A percentile compares a stretch with the other conserved stretches of the same genome.
These are phyloP conservation scores for Protomyces pachydermus DNA, from an alignment of 1,139 yeast genomes.

Conservation along the genomic window DNA sequence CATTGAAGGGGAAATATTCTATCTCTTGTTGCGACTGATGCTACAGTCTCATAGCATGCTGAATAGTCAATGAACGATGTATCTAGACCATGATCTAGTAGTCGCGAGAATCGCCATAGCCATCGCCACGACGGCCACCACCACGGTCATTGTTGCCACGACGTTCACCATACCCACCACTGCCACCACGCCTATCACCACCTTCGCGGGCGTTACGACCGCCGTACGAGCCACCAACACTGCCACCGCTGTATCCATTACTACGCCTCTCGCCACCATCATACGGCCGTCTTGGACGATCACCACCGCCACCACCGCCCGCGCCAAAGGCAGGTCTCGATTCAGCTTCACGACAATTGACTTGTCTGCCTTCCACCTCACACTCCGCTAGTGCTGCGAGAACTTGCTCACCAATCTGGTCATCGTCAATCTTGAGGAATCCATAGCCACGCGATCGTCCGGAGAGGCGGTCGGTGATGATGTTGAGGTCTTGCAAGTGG, in stretches of 20 bases:
- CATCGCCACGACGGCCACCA: constrained; percentile 10
- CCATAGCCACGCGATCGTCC: constrained; percentile 26
- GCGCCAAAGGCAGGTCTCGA: background rate
- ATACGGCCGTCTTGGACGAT: background rate
- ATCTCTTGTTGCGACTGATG: background rate
- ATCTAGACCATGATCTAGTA: background rate
- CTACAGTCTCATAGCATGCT: background rate
- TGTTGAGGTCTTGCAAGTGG: constrained; percentile 2
- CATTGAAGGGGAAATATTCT: no score
- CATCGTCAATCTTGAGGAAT: constrained; percentile 14
- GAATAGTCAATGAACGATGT: background rate
- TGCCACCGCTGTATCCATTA: background rate
- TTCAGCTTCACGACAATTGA: background rate
- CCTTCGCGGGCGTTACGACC: constrained; percentile 18
- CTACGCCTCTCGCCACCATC: background rate
- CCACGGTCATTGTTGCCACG: constrained; percentile 32
- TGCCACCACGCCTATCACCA: constrained; percentile 10
- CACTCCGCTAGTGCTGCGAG: constrained; percentile 35
- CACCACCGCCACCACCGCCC: background rate
- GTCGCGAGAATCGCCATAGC: background rate
- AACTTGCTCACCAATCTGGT: constrained; percentile 8
- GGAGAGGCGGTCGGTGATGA: constrained; percentile 23
- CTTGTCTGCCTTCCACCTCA: background rate
- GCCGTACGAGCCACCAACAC: constrained; percentile 1
- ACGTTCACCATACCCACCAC: constrained; percentile 35